Conservation (phyloP, 257 asterid genomes). For the Mentha longifolia region DNA sequence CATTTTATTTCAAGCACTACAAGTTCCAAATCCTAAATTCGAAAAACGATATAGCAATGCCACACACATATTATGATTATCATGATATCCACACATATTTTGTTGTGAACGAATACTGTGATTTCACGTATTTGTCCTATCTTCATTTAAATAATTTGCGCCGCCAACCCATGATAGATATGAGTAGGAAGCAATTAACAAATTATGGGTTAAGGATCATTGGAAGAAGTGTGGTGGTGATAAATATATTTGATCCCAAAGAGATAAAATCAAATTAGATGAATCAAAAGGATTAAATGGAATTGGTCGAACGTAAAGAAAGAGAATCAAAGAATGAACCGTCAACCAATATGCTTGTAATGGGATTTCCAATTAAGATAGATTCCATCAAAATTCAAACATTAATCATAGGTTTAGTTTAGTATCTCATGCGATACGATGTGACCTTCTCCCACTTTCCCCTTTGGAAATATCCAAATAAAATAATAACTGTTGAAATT, state of each 20-base stretch:
- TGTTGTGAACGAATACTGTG: background rate
- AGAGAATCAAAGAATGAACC: background rate
- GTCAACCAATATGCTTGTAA: conserved; percentile 28
- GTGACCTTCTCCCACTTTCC: conserved; percentile 26
- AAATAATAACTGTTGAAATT: too few relatives aligned
- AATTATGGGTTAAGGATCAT: background rate
- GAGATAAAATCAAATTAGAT: conserved; percentile 11
- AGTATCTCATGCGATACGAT: background rate
- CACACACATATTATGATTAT: background rate
- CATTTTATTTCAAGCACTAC: too few relatives aligned
- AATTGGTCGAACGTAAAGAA: conserved; percentile 5
- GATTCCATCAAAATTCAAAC: background rate
- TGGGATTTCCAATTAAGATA: conserved; percentile 11
- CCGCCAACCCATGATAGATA: conserved; percentile 40
- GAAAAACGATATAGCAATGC: background rate
- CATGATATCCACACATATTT: background rate
- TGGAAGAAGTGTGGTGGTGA: background rate
- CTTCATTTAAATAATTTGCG: conserved; percentile 14
- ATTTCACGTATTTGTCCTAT: background rate
- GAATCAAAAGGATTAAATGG: background rate
- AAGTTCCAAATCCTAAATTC: background rate
- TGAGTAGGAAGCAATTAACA: conserved; percentile 18
- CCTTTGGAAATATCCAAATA: background rate
- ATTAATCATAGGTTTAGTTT: conserved; percentile 16
- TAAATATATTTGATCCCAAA: conserved; percentile 20